phyloP scores from a whole-genome alignment of 371 early-diverging fungal species.

The Enterocytospora artemiae region DNA sequence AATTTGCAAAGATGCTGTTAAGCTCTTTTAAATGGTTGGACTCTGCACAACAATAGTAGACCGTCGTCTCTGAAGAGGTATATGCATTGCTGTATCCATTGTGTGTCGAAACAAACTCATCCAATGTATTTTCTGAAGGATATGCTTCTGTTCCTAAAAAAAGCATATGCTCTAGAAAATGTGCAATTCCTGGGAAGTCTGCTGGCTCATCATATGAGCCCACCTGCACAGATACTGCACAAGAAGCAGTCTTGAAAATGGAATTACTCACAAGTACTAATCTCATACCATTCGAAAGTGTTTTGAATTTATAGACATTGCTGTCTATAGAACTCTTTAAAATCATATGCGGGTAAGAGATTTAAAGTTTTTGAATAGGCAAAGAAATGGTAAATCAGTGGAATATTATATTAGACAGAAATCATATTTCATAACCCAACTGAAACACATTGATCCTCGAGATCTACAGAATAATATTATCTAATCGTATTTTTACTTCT shows the following conservation, averaged over 20 bases:
- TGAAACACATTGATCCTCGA: too few species aligned
- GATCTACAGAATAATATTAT: too few species aligned
- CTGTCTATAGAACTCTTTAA: conserved; percentile 36
- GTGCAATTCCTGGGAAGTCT: conserved; percentile 77
- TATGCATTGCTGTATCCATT: conserved; percentile 86
- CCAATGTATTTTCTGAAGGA: conserved; percentile 49
- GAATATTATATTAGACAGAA: too few species aligned
- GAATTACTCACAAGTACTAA: conserved; percentile 32
- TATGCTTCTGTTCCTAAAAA: conserved; percentile 65
- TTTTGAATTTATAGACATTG: conserved; percentile 35
- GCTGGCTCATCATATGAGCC: conserved; percentile 65
- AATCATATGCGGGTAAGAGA: too few species aligned
- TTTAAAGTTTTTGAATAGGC: too few species aligned
- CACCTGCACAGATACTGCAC: conserved; percentile 65
- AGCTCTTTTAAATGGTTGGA: conserved; percentile 72
- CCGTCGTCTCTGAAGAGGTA: conserved; percentile 72
- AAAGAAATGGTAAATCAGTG: too few species aligned
- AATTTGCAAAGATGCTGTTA: conserved; percentile 64
- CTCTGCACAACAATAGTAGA: conserved; percentile 84
- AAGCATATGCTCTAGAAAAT: conserved; percentile 89
- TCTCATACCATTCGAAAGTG: conserved; percentile 46
- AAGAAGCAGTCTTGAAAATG: conserved; percentile 41
- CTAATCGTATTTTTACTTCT: too few species aligned
- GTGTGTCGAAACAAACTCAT: conserved; percentile 69
- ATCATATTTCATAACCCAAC: too few species aligned